Conservation (phyloP, 768 basidiomycete genomes). For the Galerina sulciceps region DNA sequence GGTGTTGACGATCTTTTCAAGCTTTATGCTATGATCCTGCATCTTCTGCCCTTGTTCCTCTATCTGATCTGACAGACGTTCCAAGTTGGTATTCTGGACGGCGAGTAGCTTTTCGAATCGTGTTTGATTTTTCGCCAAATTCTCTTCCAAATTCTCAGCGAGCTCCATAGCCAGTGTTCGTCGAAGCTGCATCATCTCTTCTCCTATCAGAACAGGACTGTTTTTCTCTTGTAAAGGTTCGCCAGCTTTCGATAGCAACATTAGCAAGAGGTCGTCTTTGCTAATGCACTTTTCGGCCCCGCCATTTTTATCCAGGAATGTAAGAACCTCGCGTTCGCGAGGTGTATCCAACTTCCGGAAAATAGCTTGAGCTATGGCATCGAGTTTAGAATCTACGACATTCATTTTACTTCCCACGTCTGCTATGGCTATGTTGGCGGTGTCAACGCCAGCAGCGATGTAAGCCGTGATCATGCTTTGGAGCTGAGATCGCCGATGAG, state of each 20-base stretch:
- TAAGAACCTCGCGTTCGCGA: constrained; percentile 33
- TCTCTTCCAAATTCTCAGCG: constrained; percentile 5
- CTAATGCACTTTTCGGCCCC: constrained; percentile 34
- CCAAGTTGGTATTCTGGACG: constrained; percentile 15
- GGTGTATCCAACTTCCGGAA: constrained; percentile 37
- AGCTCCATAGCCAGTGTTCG: neutral
- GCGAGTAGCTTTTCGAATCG: constrained; percentile 17
- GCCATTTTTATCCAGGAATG: constrained; percentile 37
- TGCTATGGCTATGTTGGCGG: constrained; percentile 30
- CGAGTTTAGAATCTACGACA: constrained; percentile 26
- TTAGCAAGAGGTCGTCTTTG: constrained; percentile 31
- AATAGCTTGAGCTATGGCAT: constrained; percentile 10
- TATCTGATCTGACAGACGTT: constrained; percentile 6
- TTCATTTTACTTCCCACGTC: constrained; percentile 18
- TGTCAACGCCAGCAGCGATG: constrained; percentile 33
- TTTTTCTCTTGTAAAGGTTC: constrained; percentile 7
- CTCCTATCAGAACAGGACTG: neutral
- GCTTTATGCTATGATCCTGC: constrained; percentile 6
- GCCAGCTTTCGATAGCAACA: constrained; percentile 23
- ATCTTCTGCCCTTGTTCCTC: constrained; percentile 7
- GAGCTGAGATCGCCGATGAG: constrained; percentile 32
- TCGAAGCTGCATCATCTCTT: neutral
- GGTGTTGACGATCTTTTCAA: constrained; percentile 11
- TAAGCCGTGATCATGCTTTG: constrained; percentile 34
- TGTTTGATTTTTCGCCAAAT: neutral